These are phyloP conservation scores for Tricholomella constricta DNA, from an alignment of 768 basidiomycete genomes.

Conservation along the genomic window DNA sequence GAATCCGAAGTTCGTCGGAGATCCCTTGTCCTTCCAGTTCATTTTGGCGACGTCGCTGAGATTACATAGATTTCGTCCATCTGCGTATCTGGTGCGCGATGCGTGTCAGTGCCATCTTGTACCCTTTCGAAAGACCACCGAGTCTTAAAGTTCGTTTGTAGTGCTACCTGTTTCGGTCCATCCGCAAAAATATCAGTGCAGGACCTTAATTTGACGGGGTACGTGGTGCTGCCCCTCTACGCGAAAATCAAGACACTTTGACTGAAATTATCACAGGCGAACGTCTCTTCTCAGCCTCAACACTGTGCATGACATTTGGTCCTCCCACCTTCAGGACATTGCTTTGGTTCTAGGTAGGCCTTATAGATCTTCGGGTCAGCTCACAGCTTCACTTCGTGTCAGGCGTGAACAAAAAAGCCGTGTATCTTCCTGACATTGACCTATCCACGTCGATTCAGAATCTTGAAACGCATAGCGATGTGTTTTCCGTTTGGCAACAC, in stretches of 20 bases:
- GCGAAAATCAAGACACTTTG: constrained; percentile 5
- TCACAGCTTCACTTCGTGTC: background rate
- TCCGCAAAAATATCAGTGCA: constrained; percentile 51
- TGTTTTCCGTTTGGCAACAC: constrained; percentile 58
- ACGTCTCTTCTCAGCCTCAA: constrained; percentile 39
- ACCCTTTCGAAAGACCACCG: background rate
- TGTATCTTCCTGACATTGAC: constrained; percentile 55
- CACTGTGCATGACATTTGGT: constrained; percentile 56
- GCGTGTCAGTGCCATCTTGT: constrained; percentile 43
- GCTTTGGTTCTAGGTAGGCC: constrained; percentile 55
- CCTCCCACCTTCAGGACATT: constrained; percentile 49
- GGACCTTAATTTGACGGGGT: constrained; percentile 43
- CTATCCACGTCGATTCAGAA: constrained; percentile 31
- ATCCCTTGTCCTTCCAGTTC: background rate
- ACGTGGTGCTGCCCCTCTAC: constrained; percentile 12
- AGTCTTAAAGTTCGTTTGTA: constrained; percentile 23
- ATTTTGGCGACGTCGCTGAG: background rate
- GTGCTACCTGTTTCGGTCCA: constrained; percentile 60
- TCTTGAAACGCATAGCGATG: constrained; percentile 61
- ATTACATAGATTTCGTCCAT: constrained; percentile 52
- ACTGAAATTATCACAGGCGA: constrained; percentile 27
- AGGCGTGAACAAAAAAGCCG: constrained; percentile 58
- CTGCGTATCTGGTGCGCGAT: constrained; percentile 42
- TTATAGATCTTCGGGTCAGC: too few species aligned
- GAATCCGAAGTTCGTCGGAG: constrained; percentile 34